These are phyloP conservation scores for Phytophthora colocasiae DNA, from an alignment of 352 stramenopile species.

Conservation along the genomic window DNA sequence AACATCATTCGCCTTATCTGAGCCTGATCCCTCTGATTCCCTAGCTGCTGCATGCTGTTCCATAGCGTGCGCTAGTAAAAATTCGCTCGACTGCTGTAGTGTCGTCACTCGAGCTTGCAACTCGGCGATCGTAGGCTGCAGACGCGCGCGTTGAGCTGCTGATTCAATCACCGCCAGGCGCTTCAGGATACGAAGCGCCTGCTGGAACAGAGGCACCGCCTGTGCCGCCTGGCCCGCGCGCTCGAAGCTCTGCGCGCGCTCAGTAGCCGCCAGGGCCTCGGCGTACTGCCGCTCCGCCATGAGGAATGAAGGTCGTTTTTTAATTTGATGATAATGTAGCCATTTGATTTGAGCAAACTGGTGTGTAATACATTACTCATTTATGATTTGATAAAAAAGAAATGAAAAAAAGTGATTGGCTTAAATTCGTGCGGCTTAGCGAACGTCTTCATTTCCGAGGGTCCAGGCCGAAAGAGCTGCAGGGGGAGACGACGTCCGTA, in stretches of 20 bases:
- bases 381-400: no score
- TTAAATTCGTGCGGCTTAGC: constrained; percentile 4
- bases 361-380: not conserved
- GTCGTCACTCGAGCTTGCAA: constrained; percentile 50
- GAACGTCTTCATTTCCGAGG: constrained; percentile 13
- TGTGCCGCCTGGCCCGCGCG: constrained; percentile 30
- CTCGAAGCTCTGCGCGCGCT: constrained; percentile 53
- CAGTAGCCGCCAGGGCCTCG: constrained; percentile 62
- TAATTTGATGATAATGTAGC: not conserved
- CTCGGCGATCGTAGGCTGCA: constrained; percentile 66
- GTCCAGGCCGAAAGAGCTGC: constrained; percentile 5
- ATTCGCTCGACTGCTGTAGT: constrained; percentile 50
- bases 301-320: not conserved
- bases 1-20: constrained; percentile 5
- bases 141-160: constrained; percentile 64
- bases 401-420: not conserved
- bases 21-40: constrained; percentile 24
- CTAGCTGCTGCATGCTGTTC: constrained; percentile 45
- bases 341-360: constrained; percentile 2
- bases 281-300: constrained; percentile 74
- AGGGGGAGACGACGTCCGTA: constrained; percentile 5
- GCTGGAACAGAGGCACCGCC: constrained; percentile 54
- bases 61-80: constrained; percentile 40
- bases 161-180: constrained; percentile 81
- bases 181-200: constrained; percentile 67